These are phyloP conservation scores for Adansonia digitata DNA, from an alignment of 345 rosid genomes.

Conservation along the genomic window DNA sequence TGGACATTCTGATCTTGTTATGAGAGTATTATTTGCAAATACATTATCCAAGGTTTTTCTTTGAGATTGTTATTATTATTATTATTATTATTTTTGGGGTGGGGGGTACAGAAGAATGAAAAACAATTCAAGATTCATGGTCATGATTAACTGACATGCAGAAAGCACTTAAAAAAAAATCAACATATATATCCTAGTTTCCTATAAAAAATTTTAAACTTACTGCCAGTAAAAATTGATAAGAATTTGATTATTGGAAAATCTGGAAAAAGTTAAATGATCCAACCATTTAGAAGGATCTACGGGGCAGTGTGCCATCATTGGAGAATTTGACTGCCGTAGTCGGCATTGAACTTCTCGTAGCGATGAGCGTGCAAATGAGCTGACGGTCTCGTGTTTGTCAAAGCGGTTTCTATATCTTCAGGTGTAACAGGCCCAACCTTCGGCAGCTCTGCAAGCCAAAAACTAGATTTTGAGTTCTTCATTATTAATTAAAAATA, in stretches of 20 bases:
- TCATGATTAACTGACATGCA: not conserved
- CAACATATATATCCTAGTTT: too few relatives aligned
- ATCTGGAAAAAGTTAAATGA: not conserved
- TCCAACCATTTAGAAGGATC: not conserved
- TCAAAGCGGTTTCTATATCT: constrained; percentile 69
- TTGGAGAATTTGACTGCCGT: constrained; percentile 78
- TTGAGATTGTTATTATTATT: too few relatives aligned
- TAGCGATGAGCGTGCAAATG: constrained; percentile 83
- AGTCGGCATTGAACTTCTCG: constrained; percentile 78
- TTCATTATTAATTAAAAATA: not conserved
- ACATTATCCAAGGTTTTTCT: not conserved
- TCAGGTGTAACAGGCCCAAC: constrained; percentile 63
- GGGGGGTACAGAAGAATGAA: too few relatives aligned
- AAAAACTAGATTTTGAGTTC: not conserved
- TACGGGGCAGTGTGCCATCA: constrained; percentile 21
- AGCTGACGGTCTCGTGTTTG: constrained; percentile 86
- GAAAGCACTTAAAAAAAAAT: not conserved
- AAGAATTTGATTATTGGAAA: not conserved
- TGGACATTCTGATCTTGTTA: not conserved
- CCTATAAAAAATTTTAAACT: not conserved
- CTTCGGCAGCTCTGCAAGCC: constrained; percentile 63
- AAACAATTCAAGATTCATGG: not conserved
- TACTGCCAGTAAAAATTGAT: not conserved
- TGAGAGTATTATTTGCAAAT: not conserved
- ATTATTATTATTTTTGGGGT: too few relatives aligned